Evolutionary conservation across 495 filamentous ascomycete genomes (phyloP), one percentile per base, ranked within the genome.

Genomic region (Neurospora cerealis): DNA sequence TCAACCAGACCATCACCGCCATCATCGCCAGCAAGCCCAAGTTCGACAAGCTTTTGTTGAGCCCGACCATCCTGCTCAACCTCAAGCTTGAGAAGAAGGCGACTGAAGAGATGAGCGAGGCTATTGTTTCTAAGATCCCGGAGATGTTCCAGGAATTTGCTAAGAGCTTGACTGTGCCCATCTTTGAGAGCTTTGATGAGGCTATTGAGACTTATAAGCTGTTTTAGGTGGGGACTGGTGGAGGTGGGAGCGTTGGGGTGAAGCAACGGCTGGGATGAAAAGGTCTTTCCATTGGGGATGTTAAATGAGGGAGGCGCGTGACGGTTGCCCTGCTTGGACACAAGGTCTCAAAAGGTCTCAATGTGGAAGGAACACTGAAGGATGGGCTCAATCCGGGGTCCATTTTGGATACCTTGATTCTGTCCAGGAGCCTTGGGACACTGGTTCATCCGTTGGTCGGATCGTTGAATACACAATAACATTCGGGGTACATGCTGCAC

Each of bases 121-220:
- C 76, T 0, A 78, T 82, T 6, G 69, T 79, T 0, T 73, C n/a
- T 3, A 83, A 84, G 79, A 78, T 85, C 41, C 83, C 83, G 2
- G 72, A 69, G 39, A 71, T 69, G 5, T 73, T 81, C 46, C 74
- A 78, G 75, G 70, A 38, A 1, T 11, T 77, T 28, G 82, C 81
- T 3, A 28, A 72, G 75, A 66, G 13, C 1, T 36, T 85, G 11
- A 74, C 79, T 8, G 73, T 42, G 39, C 79, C 78, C 0, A 78
- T 84, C 69, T 74, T 78, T 70, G 71, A 48, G 37, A 72, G 74
- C 1, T 81, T 84, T 74, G 73, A 79, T 21, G 10, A 70, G 37
- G 78, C 79, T 1, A 80, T 84, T 74, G 75, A 70, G 41, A 70
- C 7, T 17, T 83, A 78, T 54, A 72, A 79, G 38, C 72, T 39